phyloP scores from a whole-genome alignment of 2,329 filamentous ascomycete genomes.

The Cladosporium halotolerans region DNA sequence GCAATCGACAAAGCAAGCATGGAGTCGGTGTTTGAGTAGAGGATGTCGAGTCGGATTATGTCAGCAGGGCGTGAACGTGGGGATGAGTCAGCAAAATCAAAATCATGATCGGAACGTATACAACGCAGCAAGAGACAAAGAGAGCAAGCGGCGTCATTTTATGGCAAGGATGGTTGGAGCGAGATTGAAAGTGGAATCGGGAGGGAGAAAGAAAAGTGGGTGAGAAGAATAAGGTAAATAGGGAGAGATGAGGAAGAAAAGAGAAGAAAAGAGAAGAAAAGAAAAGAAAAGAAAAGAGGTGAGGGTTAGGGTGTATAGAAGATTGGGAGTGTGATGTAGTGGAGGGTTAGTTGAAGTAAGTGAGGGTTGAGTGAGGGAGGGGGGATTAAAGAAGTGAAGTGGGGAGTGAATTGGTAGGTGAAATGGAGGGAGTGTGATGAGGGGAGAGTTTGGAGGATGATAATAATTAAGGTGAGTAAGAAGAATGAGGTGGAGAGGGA shows the following conservation, averaged over 20 bases:
- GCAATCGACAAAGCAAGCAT: not conserved
- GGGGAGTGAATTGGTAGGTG: not conserved
- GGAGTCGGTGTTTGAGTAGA: not conserved
- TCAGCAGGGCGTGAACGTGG: conserved; percentile 10
- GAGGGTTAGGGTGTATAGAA: not conserved
- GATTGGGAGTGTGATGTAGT: not conserved
- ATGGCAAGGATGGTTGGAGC: not conserved
- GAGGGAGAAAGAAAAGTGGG: not conserved
- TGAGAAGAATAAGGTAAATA: not conserved
- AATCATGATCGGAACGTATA: not conserved
- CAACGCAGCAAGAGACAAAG: not conserved
- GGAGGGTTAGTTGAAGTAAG: not conserved
- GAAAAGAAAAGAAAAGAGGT: not conserved
- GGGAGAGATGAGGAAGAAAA: not conserved
- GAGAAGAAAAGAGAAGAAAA: not conserved
- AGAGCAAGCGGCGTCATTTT: not conserved
- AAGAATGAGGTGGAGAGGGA: not conserved
- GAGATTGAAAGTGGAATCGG: too few relatives aligned
- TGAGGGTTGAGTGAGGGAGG: not conserved
- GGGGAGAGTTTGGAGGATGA: not conserved
- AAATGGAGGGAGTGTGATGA: not conserved
- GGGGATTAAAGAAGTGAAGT: not conserved
- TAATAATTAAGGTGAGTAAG: not conserved
- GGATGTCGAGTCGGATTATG: not conserved
- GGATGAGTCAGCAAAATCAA: not conserved